Conservation (phyloP, 2,329 filamentous ascomycete species). For the Dactylonectria estremocensis region DNA sequence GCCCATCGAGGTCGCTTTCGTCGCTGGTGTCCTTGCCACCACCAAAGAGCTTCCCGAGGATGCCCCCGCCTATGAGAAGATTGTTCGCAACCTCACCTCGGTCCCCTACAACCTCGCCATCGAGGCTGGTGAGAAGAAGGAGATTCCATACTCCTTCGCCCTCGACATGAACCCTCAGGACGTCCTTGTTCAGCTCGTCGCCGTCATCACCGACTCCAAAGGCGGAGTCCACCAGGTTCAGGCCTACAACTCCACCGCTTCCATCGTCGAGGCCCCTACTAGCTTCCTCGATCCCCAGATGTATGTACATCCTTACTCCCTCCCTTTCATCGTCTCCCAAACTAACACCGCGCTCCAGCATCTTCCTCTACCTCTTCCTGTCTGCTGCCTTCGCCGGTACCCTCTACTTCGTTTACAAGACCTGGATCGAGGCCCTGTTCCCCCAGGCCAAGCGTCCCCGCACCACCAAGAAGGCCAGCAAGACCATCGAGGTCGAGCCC, state of each 20-base stretch:
- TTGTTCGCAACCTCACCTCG: constrained; percentile 89
- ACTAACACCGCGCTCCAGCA: constrained; percentile 68
- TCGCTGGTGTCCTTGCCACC: constrained; percentile 81
- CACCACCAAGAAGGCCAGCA: constrained; percentile 75
- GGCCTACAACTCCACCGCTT: constrained; percentile 86
- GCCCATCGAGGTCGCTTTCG: constrained; percentile 81
- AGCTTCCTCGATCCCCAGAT: constrained; percentile 97
- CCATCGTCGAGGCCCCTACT: constrained; percentile 90
- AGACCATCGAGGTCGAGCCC: constrained; percentile 73
- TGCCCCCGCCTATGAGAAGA: constrained; percentile 63
- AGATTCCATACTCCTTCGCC: constrained; percentile 85
- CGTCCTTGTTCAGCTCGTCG: constrained; percentile 81
- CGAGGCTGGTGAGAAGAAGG: constrained; percentile 81
- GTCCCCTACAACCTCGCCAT: constrained; percentile 82
- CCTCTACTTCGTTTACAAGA: constrained; percentile 97
- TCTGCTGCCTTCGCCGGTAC: constrained; percentile 82
- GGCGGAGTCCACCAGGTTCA: constrained; percentile 82
- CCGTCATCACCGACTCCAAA: constrained; percentile 78
- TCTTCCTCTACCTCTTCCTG: constrained; percentile 98
- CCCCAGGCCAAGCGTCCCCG: constrained; percentile 85
- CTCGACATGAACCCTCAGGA: constrained; percentile 96
- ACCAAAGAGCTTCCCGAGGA: constrained; percentile 66
- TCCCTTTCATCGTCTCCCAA: neutral
- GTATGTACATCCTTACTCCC: constrained; percentile 67
- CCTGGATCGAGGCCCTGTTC: constrained; percentile 96